Evolutionary conservation across 1,284 basidiomycete genomes (phyloP).

Genomic region (Naganishia sp.): DNA sequence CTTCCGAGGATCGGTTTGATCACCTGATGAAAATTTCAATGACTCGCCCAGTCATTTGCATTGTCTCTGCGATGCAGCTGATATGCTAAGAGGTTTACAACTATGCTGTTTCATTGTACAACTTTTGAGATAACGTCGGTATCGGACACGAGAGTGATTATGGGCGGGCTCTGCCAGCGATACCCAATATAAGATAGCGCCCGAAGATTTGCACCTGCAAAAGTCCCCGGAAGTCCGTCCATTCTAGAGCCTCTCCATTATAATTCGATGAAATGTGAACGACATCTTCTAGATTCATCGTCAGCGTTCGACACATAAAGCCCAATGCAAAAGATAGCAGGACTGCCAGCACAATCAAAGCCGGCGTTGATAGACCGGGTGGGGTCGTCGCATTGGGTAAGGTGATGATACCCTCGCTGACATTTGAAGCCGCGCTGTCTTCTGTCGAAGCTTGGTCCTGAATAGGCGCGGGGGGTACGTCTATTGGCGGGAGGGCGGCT

Average conservation of each 20-base stretch:
- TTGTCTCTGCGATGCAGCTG: too few species aligned
- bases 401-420: background rate
- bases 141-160: too few species aligned
- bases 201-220: background rate
- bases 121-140: too few species aligned
- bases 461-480: background rate
- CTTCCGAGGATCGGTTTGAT: too few species aligned
- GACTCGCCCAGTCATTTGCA: too few species aligned
- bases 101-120: too few species aligned
- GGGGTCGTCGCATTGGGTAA: background rate
- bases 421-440: background rate
- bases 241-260: background rate
- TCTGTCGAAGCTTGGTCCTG: background rate
- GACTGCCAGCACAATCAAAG: conserved; percentile 12
- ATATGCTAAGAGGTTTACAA: too few species aligned
- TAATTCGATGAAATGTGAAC: background rate
- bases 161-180: too few species aligned
- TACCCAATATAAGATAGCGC: too few species aligned
- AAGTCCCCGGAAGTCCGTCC: background rate
- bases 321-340: conserved; percentile 13
- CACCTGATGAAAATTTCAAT: too few species aligned
- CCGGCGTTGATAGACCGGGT: background rate
- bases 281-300: conserved; percentile 13
- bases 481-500: background rate
- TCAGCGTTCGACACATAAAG: conserved; percentile 13